Percentiles rank a stretch among this genome's conserved stretches.
Conservation (phyloP, 2,329 filamentous ascomycete genomes). For the Zarea fungicola region DNA sequence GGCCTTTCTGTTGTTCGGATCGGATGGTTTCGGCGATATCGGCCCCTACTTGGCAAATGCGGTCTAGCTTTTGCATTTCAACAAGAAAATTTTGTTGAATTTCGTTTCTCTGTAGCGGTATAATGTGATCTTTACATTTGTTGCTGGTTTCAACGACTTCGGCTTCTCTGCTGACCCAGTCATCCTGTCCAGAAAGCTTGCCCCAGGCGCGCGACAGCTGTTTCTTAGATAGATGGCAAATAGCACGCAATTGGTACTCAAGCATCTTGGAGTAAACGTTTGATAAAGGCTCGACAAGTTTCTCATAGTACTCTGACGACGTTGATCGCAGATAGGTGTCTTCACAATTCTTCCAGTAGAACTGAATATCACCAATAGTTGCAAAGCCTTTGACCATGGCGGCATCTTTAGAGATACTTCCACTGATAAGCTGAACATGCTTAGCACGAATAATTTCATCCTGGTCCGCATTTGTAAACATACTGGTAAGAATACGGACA, state of each 20-base stretch:
- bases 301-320: not conserved
- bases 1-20: not conserved
- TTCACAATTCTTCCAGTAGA: constrained; percentile 8
- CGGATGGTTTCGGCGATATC: not conserved
- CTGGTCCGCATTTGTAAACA: not conserved
- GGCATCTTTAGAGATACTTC: not conserved
- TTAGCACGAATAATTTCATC: not conserved
- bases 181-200: not conserved
- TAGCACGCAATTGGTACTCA: constrained; percentile 2
- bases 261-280: constrained; percentile 4
- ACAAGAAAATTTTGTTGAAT: not conserved
- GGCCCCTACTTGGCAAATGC: not conserved
- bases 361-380: not conserved
- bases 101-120: not conserved
- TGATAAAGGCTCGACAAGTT: not conserved
- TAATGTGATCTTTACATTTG: not conserved
- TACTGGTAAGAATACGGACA: constrained; percentile 3
- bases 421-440: not conserved
- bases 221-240: constrained; percentile 5
- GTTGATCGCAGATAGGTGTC: not conserved
- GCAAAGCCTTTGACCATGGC: constrained; percentile 8
- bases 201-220: constrained; percentile 3
- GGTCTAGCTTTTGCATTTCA: not conserved
- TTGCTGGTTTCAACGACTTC: not conserved
- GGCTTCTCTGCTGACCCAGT: not conserved